Evolutionary conservation across 495 filamentous ascomycete species (phyloP).

Genomic region (Neurospora sp.): DNA sequence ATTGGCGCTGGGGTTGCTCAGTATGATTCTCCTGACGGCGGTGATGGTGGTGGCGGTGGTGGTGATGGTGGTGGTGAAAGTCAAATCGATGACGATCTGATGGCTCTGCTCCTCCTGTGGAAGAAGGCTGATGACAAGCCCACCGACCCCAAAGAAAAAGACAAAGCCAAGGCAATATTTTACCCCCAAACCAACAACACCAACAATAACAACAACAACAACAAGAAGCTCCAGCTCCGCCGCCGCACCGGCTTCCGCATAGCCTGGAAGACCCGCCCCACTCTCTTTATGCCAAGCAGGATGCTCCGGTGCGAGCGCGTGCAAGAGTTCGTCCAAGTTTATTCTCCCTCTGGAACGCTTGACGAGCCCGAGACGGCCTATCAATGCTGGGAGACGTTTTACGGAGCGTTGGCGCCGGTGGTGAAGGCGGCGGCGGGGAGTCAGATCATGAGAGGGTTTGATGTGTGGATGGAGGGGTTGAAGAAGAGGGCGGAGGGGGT

Average conservation of each 20-base stretch:
- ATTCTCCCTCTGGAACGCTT: neutral
- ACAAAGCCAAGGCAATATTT: neutral
- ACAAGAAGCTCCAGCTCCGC: neutral
- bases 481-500: slow-evolving; percentile 18
- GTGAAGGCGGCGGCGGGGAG: slow-evolving; percentile 8
- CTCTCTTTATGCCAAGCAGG: slow-evolving; percentile 10
- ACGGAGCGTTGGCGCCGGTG: slow-evolving; percentile 21
- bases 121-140: neutral
- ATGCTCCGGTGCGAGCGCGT: slow-evolving; percentile 27
- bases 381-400: slow-evolving; percentile 32
- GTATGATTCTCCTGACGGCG: neutral
- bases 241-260: slow-evolving; percentile 19
- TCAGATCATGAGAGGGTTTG: slow-evolving; percentile 21
- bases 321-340: slow-evolving; percentile 25
- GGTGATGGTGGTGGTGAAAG: neutral
- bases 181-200: neutral
- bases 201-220: no score
- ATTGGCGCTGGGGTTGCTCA: neutral
- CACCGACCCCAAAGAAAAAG: neutral
- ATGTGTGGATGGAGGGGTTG: slow-evolving; percentile 22
- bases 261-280: slow-evolving; percentile 16
- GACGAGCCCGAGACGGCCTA: slow-evolving; percentile 15
- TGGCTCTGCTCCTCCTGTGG: neutral
- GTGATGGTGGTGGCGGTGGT: neutral
- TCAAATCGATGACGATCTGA: neutral